Evolutionary conservation across 352 stramenopile genomes (phyloP).

Genomic region (Aphanomyces astaci): DNA sequence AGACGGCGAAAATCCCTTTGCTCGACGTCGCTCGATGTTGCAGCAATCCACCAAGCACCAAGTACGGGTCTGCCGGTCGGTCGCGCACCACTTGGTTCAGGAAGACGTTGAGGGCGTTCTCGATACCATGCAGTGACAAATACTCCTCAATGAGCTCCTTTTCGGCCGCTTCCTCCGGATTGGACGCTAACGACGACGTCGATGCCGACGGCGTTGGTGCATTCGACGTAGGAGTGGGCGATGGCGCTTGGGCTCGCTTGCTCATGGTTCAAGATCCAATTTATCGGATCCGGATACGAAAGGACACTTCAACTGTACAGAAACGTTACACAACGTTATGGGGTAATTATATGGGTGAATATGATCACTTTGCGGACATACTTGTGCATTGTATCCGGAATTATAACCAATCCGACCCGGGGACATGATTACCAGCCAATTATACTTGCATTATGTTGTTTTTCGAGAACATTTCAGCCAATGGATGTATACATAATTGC

Average conservation of each 20-base stretch:
- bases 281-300: constrained; percentile 3
- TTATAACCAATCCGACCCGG: too few relatives aligned
- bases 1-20: constrained; percentile 56
- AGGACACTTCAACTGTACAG: too few relatives aligned
- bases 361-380: too few relatives aligned
- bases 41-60: constrained; percentile 57
- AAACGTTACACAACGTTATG: too few relatives aligned
- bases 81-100: constrained; percentile 64
- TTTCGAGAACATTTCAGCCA: too few relatives aligned
- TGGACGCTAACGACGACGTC: neutral
- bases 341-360: too few relatives aligned
- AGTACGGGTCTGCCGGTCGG: constrained; percentile 56
- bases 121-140: constrained; percentile 56
- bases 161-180: constrained; percentile 34
- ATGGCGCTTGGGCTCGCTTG: neutral
- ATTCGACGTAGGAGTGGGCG: neutral
- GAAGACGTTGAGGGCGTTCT: constrained; percentile 54
- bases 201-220: neutral
- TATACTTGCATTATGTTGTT: too few relatives aligned
- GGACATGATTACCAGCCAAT: too few relatives aligned
- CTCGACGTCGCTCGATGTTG: constrained; percentile 50
- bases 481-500: too few relatives aligned
- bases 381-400: too few relatives aligned
- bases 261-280: constrained; percentile 10
- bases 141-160: constrained; percentile 72